Percentiles rank a stretch among this genome's conserved stretches.
Evolutionary conservation across 176 grass and related monocot genomes (phyloP).

Genomic region (Cenchrus americanus): DNA sequence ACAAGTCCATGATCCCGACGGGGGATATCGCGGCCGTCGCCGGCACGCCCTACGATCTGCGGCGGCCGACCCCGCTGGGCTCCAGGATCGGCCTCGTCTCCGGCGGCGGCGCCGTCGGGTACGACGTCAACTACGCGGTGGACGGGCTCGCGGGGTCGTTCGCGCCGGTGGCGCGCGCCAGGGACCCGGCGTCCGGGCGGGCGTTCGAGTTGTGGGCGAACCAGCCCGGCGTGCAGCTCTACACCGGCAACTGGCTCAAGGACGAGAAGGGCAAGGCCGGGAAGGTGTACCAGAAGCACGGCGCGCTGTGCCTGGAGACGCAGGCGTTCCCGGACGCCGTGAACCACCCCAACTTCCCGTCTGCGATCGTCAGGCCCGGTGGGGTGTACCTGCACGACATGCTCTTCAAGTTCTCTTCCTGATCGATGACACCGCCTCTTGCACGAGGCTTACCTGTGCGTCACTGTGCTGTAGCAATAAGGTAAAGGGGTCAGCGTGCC

Average conservation of each 20-base stretch:
- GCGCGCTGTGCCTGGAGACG: constrained; percentile 73
- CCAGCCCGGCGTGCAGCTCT: constrained; percentile 90
- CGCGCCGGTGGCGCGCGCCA: constrained; percentile 52
- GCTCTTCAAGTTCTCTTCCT: constrained; percentile 66
- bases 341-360: constrained; percentile 78
- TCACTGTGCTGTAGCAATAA: not conserved
- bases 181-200: constrained; percentile 58
- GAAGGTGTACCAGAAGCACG: constrained; percentile 48
- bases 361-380: constrained; percentile 60
- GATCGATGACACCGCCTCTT: not conserved
- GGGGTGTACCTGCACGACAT: constrained; percentile 67
- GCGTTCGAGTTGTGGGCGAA: constrained; percentile 66
- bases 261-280: constrained; percentile 62
- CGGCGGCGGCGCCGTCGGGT: constrained; percentile 46
- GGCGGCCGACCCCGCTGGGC: constrained; percentile 30
- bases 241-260: constrained; percentile 61
- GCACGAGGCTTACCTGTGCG: not conserved
- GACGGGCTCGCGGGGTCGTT: not conserved
- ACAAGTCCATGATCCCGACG: constrained; percentile 68
- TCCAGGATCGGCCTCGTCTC: constrained; percentile 43
- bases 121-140: constrained; percentile 75
- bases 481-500: no score
- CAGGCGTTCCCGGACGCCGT: constrained; percentile 85
- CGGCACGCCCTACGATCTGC: constrained; percentile 71
- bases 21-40: constrained; percentile 49